Evolutionary conservation across 768 basidiomycete genomes (phyloP).

Genomic region (Amanita fuliginea): DNA sequence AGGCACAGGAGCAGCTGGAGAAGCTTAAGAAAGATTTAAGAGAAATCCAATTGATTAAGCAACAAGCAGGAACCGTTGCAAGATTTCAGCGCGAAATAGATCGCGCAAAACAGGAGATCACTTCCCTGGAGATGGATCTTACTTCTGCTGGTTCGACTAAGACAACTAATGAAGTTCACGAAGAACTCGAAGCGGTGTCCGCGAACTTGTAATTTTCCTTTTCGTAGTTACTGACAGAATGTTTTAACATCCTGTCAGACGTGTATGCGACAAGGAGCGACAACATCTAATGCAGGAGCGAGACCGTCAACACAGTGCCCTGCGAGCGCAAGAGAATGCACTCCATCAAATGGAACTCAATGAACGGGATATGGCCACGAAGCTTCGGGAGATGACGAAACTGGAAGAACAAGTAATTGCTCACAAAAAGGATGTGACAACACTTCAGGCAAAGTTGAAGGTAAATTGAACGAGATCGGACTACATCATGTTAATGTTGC

Average conservation of each 20-base stretch:
- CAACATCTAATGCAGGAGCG: slow-evolving; percentile 44
- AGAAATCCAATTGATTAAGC: slow-evolving; percentile 49
- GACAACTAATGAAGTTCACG: slow-evolving; percentile 80
- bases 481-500: background rate
- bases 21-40: slow-evolving; percentile 46
- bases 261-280: slow-evolving; percentile 54
- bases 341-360: slow-evolving; percentile 53
- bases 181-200: slow-evolving; percentile 54
- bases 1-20: slow-evolving; percentile 46
- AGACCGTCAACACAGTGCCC: slow-evolving; percentile 43
- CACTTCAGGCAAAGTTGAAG: slow-evolving; percentile 37
- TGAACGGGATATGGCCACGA: slow-evolving; percentile 43
- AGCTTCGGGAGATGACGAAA: slow-evolving; percentile 46
- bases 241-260: slow-evolving; percentile 26
- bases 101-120: slow-evolving; percentile 49
- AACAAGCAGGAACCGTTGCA: slow-evolving; percentile 45
- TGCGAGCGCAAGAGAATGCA: slow-evolving; percentile 47
- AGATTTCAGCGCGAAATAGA: slow-evolving; percentile 51
- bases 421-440: slow-evolving; percentile 46
- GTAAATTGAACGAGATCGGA: slow-evolving; percentile 18
- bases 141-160: slow-evolving; percentile 62
- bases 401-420: slow-evolving; percentile 45
- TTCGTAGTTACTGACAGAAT: background rate
- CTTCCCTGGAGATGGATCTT: slow-evolving; percentile 57
- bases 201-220: slow-evolving; percentile 47